These are phyloP conservation scores for Plantago rigida DNA, from an alignment of 305 asterid species.

Conservation along the genomic window DNA sequence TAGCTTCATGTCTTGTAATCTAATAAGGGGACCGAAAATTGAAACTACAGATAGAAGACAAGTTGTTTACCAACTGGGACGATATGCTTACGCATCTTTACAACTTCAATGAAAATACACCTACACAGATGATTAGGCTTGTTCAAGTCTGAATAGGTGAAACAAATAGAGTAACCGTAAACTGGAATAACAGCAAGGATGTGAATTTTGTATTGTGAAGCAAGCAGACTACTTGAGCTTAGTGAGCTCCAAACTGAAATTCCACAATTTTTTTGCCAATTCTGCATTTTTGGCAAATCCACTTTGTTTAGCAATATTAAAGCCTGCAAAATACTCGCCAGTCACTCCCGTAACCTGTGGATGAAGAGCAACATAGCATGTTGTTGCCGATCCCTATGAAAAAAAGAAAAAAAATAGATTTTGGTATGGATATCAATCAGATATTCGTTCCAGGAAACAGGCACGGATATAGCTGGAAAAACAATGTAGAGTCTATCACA, in stretches of 20 bases:
- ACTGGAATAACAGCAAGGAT: too few relatives aligned
- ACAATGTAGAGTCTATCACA: slow-evolving; percentile 21
- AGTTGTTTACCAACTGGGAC: too few relatives aligned
- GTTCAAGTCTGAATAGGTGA: too few relatives aligned
- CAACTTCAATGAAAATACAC: too few relatives aligned
- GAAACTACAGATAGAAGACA: too few relatives aligned
- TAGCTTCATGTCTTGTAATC: too few relatives aligned
- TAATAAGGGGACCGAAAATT: too few relatives aligned
- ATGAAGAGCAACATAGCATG: slow-evolving; percentile 72
- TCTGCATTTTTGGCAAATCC: slow-evolving; percentile 40
- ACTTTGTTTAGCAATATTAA: slow-evolving; percentile 34
- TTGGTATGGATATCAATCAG: not conserved
- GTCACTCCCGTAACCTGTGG: slow-evolving; percentile 65
- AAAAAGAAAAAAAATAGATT: not conserved
- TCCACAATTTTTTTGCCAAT: slow-evolving; percentile 70
- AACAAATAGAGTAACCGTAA: too few relatives aligned
- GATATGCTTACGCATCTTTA: too few relatives aligned
- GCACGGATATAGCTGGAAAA: not conserved
- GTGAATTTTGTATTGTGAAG: not conserved
- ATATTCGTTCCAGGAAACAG: slow-evolving; percentile 3
- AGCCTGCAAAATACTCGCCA: slow-evolving; percentile 56
- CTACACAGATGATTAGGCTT: too few relatives aligned
- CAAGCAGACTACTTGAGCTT: slow-evolving; percentile 27
- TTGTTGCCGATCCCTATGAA: slow-evolving; percentile 69
- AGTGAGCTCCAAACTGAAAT: slow-evolving; percentile 48